Percentiles rank a stretch among this genome's conserved stretches.
These are phyloP conservation scores for Colletotrichum orchidophilum DNA, from an alignment of 2,329 filamentous ascomycete genomes.

Conservation along the genomic window DNA sequence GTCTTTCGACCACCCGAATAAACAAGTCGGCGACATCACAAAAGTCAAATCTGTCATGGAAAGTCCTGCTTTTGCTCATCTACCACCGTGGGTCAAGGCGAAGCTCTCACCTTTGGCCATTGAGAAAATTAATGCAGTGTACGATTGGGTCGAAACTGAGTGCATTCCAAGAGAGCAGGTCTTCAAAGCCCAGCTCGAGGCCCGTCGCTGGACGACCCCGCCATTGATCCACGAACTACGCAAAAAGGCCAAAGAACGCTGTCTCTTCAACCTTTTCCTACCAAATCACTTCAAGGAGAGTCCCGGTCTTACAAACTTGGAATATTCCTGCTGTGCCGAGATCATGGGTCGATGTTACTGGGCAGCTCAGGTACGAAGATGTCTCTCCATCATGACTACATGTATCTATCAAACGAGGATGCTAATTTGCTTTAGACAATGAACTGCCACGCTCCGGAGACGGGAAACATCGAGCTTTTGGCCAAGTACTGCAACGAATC, in stretches of 20 bases:
- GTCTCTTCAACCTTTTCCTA: slow-evolving; percentile 98
- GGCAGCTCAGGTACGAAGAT: slow-evolving; percentile 74
- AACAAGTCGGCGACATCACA: neutral
- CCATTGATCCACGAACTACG: slow-evolving; percentile 47
- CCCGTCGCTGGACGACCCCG: slow-evolving; percentile 41
- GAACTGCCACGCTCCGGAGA: slow-evolving; percentile 92
- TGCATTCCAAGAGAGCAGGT: slow-evolving; percentile 53
- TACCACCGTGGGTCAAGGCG: slow-evolving; percentile 40
- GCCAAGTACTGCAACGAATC: slow-evolving; percentile 88
- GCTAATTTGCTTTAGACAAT: slow-evolving; percentile 57
- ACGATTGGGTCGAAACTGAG: slow-evolving; percentile 53
- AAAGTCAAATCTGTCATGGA: too few species aligned
- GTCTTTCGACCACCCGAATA: neutral
- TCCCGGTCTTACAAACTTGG: slow-evolving; percentile 91
- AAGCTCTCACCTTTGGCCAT: slow-evolving; percentile 46
- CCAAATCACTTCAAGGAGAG: slow-evolving; percentile 95
- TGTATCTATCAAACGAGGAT: neutral
- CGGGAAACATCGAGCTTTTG: slow-evolving; percentile 94
- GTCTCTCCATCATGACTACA: neutral
- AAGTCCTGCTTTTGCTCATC: slow-evolving; percentile 41
- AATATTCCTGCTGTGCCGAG: slow-evolving; percentile 99
- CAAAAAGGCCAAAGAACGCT: slow-evolving; percentile 78
- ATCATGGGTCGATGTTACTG: slow-evolving; percentile 86
- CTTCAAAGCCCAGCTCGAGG: slow-evolving; percentile 49
- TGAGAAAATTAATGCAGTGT: slow-evolving; percentile 51